These are phyloP conservation scores for Cladosporium sp. DNA, from an alignment of 2,329 filamentous ascomycete species.

Conservation along the genomic window DNA sequence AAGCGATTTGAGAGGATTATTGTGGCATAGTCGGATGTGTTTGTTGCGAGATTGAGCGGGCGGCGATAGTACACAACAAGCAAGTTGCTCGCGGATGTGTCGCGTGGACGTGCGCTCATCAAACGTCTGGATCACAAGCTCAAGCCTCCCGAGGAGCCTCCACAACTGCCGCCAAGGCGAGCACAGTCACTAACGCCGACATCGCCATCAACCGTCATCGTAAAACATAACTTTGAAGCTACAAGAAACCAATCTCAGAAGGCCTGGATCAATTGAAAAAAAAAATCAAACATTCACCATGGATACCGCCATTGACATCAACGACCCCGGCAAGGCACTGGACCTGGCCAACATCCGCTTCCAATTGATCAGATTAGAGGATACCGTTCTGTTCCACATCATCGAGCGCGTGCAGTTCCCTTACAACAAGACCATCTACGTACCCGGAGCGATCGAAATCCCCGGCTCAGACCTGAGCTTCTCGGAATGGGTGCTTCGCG, in stretches of 20 bases:
- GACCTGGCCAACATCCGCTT: constrained; percentile 91
- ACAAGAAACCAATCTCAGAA: not conserved
- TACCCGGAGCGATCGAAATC: constrained; percentile 75
- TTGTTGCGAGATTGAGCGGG: not conserved
- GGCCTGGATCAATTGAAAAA: not conserved
- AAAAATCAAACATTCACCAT: constrained; percentile 53
- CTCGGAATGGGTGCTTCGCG: constrained; percentile 88
- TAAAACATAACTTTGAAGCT: constrained; percentile 51
- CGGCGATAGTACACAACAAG: not conserved
- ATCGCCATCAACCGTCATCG: not conserved
- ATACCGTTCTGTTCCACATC: constrained; percentile 95
- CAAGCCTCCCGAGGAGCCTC: not conserved
- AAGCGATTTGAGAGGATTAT: not conserved
- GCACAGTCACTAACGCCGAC: constrained; percentile 6
- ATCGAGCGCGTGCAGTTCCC: constrained; percentile 99
- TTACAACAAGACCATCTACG: constrained; percentile 85
- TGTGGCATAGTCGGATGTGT: not conserved
- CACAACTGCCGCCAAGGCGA: constrained; percentile 4
- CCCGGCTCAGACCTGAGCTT: constrained; percentile 75
- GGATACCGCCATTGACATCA: constrained; percentile 89
- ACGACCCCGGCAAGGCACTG: constrained; percentile 79
- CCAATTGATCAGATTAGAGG: constrained; percentile 78
- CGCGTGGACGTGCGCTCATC: constrained; percentile 9
- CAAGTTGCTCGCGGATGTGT: constrained; percentile 6
- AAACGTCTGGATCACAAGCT: constrained; percentile 11